Base-by-base conservation (phyloP, 2,329 filamentous ascomycete genomes). In the Penicillium digitatum region DNA sequence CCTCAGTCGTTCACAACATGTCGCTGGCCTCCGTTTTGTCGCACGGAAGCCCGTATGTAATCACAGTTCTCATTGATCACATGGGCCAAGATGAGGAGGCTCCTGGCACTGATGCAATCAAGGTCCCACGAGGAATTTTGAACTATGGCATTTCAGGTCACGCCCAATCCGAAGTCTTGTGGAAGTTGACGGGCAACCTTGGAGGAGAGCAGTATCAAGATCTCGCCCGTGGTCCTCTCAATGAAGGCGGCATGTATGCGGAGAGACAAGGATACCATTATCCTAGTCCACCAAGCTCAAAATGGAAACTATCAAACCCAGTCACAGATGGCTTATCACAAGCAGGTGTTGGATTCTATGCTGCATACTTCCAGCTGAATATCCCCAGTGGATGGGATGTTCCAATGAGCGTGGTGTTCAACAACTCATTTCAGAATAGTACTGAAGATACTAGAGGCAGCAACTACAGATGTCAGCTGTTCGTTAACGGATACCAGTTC, bases 181-280 rank as follows among this genome's bases (percentile, higher is more conserved):
- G 81, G 81, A 82, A 81, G 59, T 59, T 83, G 7, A 81, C 80
- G 0, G 81, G 81, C 3, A 83, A 82, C 55, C 70, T 82, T 0
- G 78, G 78, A 4, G 81, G 80, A 14, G 81, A 83, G 58, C 66
- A 78, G 52, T 81, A 82, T 63, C 48, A 52, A 3, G 80, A 83
- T 56, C 64, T 72, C 1, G 68, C 69, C 6, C 76, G 81, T 22
- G 81, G 81, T 0, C 81, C 81, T 1, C 66, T 82, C 6, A 83
- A 83, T 58, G 81, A 83, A 69, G 81, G 80, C 31, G 79, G 76
- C 0, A 62, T 82, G 27, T 82, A 68, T 58, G 77, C 76, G 5
- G 81, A 83, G 57, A 72, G 81, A 5, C 73, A 80, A 45, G 81
- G 80, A 11, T 80, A 74, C 48, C 79, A 83, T 62, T 76, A 82